Evolutionary conservation across 257 asterid genomes (phyloP), one percentile per base, ranked within the genome.

Genomic region (Fraxinus pennsylvanica): DNA sequence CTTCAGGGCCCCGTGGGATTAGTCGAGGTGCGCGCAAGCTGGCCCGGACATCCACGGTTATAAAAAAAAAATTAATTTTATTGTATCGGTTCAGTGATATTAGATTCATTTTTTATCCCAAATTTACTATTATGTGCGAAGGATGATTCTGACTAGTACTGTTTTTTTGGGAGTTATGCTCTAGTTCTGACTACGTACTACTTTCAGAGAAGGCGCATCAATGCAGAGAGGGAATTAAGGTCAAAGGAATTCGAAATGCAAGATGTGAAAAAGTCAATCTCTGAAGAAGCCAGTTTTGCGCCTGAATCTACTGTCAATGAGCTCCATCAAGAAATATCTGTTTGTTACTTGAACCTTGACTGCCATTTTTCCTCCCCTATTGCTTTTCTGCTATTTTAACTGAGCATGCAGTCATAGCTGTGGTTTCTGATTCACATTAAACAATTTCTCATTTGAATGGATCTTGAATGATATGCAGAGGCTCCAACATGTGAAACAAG

Each of bases 321-420:
- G 78, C 92, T 89, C 83, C 94, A 83, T 71, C 88, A 83, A 72
- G 99, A 93, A 54, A 83, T 89, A 82, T 82, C 88, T 68, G 98
- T 94, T 61, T 79, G 96, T 88, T 82, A 81, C 78, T 83, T 19
- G 67, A 50, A 66, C 79, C 61, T n/a, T 50, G 71, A 43, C 63
- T 33, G 36, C 69, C 39, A 68, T 66, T 78, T 61, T 66, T 27
- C 73, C 27, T 30, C 27, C 14, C 45, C n/a, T 77, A 57, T 73
- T 39, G 54, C 27, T 75, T 30, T 43, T 25, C 10, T 74, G 78
- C 30, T 61, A 59, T 78, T 65, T 21, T 72, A 57, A 63, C 72
- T 77, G 54, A 15, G 27, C 70, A 35, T 63, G 29, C 69, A 79
- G 52, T 79, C 73, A 74, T 80, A 65, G 52, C 21, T 78, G 54